Evolutionary conservation across 2,329 filamentous ascomycete species (phyloP), one percentile per base, ranked within the genome.

Genomic region (Aspergillus luchuensis): DNA sequence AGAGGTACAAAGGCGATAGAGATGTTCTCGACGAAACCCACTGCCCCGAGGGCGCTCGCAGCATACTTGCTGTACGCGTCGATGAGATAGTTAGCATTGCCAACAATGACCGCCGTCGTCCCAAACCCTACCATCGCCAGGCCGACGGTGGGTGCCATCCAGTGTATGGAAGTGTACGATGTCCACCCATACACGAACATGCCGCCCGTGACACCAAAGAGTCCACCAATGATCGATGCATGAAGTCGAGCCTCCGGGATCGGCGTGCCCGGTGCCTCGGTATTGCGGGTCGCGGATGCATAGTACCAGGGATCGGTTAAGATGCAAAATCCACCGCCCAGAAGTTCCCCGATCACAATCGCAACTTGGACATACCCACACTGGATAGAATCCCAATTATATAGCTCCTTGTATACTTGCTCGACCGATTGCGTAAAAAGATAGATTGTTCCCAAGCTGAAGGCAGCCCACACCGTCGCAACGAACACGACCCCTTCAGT

Each of bases 21-120:
- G 0, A 71, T 64, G 58, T 80, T 82, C 59, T 81, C 74, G 2
- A 79, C 73, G 0, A 81, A 72, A 0, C 76, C 79, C 15, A 80
- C 78, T 3, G 80, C 80, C 2, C 76, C 78, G 1, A 81, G 71
- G 1, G 80, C 78, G 15, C 79, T 81, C 0, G 76, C 80, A 4
- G 81, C 80, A 60, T 81, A 81, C 25, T 79, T 74, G 25, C 77
- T 76, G 62, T 83, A 83, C 0, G 81, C 76, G 64, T 83, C 79
- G 4, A 77, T 75, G 10, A 80, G 70, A 54, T 81, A 81, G 69
- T 82, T 81, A 0, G 79, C 75, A 2, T 78, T 79, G n/a, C 78
- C 79, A 17, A 81, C 72, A 54, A 78, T 74, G 10, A 81, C 80
- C 23, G 73, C 69, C 0, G 74, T 73, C 4, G 78, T 79, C n/a